Conservation (phyloP, 2,329 filamentous ascomycete species). For the Trichoderma sp. region DNA sequence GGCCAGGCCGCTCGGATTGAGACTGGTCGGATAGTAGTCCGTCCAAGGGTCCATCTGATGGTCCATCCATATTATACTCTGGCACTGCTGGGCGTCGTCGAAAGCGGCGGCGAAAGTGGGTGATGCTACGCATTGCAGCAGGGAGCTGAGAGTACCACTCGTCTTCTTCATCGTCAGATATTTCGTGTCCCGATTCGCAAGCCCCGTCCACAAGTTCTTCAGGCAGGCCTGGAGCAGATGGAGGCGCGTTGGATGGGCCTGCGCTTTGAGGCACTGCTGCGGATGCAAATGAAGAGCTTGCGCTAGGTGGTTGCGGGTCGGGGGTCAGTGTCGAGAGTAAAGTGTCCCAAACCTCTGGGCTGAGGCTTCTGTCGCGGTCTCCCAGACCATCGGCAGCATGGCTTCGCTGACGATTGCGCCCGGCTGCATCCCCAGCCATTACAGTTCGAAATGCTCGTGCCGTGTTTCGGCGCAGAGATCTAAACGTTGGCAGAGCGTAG, state of each 20-base stretch:
- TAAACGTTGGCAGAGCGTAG: neutral
- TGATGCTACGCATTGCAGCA: conserved; percentile 4
- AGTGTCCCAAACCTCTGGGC: conserved; percentile 76
- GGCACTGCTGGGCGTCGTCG: conserved; percentile 20
- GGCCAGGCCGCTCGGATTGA: neutral
- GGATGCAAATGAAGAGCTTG: conserved; percentile 79
- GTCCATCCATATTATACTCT: conserved; percentile 22
- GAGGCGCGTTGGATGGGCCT: conserved; percentile 40
- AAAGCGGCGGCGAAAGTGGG: conserved; percentile 6
- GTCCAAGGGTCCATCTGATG: conserved; percentile 14
- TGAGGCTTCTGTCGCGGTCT: conserved; percentile 80
- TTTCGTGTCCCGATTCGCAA: conserved; percentile 54
- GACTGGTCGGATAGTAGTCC: neutral
- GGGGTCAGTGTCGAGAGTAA: conserved; percentile 77
- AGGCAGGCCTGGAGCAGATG: conserved; percentile 33
- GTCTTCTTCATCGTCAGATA: conserved; percentile 52
- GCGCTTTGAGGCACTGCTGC: conserved; percentile 44
- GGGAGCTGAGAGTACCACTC: conserved; percentile 40
- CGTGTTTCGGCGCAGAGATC: neutral
- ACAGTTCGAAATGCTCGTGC: neutral
- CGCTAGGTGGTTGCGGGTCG: conserved; percentile 76
- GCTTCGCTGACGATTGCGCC: conserved; percentile 13
- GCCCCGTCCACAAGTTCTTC: conserved; percentile 41
- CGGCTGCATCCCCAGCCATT: neutral
- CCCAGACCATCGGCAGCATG: conserved; percentile 67